A percentile compares a stretch with the other conserved stretches of the same genome.
Evolutionary conservation across 2,329 filamentous ascomycete genomes (phyloP).

Genomic region (Aureobasidium sp.): DNA sequence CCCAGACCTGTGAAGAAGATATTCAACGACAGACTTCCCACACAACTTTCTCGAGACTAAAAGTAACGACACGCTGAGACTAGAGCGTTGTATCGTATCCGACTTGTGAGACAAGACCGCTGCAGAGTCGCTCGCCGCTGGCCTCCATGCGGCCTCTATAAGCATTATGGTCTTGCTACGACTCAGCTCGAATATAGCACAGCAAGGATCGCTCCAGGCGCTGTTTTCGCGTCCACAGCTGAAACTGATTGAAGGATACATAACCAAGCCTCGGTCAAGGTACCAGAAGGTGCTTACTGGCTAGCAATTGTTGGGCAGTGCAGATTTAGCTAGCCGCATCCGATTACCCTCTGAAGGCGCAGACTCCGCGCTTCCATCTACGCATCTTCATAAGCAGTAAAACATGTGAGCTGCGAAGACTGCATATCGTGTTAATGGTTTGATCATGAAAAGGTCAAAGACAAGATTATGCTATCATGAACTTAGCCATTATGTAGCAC

Average conservation of each 20-base stretch:
- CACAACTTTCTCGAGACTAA: background rate
- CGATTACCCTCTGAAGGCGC: background rate
- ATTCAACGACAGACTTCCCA: no score
- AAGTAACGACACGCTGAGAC: no score
- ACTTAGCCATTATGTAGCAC: background rate
- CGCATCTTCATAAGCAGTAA: background rate
- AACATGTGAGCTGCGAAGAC: background rate
- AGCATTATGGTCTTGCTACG: no score
- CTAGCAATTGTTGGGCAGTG: no score
- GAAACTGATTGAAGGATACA: background rate
- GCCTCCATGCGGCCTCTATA: background rate
- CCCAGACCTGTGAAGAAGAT: conserved; percentile 55
- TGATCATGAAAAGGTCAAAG: background rate
- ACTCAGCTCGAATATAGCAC: background rate
- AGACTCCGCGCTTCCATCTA: no score
- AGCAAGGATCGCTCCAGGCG: no score
- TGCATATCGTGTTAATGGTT: background rate
- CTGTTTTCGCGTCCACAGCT: background rate
- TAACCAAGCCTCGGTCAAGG: no score
- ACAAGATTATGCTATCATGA: background rate
- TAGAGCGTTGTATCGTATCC: fast-evolving
- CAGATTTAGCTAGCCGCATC: background rate
- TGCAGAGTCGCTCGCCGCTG: background rate
- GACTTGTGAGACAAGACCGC: background rate
- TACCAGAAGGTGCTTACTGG: background rate